Base-by-base conservation (phyloP, 2,329 filamentous ascomycete species). In the Trichoderma sp. region DNA sequence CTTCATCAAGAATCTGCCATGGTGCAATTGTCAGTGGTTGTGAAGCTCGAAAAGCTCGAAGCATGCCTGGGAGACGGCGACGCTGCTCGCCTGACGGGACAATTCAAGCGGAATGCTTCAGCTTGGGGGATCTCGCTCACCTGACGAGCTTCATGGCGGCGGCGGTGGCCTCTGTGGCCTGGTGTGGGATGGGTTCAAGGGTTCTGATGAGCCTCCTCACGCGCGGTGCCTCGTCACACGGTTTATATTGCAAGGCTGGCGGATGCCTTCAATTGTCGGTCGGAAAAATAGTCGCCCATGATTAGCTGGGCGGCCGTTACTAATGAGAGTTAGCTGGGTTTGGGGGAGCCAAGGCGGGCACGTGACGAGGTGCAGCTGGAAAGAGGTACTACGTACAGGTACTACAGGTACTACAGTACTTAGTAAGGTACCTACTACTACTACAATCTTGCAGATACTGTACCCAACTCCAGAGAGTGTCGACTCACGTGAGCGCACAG, bases 71-170 rank as follows among this genome's bases (percentile, higher is more conserved):
- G 19, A 27, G 27, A 34, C 15, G 2, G 32, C 4, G n/a, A 48
- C 34, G 19, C 29, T n/a, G 52, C 52, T 52, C 48, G 48, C 4
- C 17, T 17, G 12, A 39, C 10, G 39, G 54, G 64, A 17, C 61
- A 34, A 54, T 65, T 34, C 35, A 71, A 71, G 72, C 69, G 72
- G 70, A 71, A 71, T 61, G 64, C 68, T 69, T 56, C 67, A 70
- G 7, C 3, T 48, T 17, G 35, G 50, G 27, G 22, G 15, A 19
- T 17, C 17, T 59, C 9, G 32, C 90, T 84, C 88, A 97, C 93
- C 93, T 92, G 81, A 97, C 93, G 84, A 97, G 92, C 91, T 97
- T 97, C 93, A 97, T 97, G 71, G 81, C 92, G 85, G 71, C 79
- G 74, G 73, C 70, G 53, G n/a, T 34, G 35, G 57, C 64, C 64